Percentiles rank a stretch among this genome's conserved stretches.
Evolutionary conservation across 306 rosid genomes (phyloP).

Genomic region (Abrus precatorius): DNA sequence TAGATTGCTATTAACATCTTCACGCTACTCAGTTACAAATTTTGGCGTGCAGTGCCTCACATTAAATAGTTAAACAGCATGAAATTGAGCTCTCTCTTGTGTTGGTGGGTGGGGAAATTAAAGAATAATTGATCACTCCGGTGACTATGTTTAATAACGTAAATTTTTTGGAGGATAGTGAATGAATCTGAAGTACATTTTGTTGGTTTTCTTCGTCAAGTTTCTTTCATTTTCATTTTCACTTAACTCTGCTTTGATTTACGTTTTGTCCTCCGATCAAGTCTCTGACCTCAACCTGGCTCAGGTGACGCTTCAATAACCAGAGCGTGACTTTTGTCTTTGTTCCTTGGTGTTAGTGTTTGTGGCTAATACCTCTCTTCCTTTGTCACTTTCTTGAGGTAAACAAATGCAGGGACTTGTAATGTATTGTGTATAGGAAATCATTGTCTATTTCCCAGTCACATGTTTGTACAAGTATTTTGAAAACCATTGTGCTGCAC

Average conservation of each 20-base stretch:
- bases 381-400: slow-evolving; percentile 34
- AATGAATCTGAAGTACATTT: slow-evolving; percentile 11
- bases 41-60: not conserved
- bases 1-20: too few relatives aligned
- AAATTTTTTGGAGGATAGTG: not conserved
- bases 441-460: slow-evolving; percentile 7
- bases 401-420: slow-evolving; percentile 8
- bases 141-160: not conserved
- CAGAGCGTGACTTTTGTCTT: not conserved
- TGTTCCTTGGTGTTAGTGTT: not conserved
- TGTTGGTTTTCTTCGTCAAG: slow-evolving; percentile 26
- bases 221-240: slow-evolving; percentile 31
- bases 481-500: not conserved
- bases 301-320: slow-evolving; percentile 23
- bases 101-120: not conserved
- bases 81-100: not conserved
- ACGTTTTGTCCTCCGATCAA: not conserved
- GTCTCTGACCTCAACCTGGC: slow-evolving; percentile 28
- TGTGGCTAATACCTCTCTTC: not conserved
- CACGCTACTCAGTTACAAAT: not conserved
- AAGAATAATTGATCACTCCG: not conserved
- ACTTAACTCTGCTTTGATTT: not conserved
- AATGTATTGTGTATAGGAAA: not conserved
- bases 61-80: not conserved
- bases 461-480: slow-evolving; percentile 3